These are phyloP conservation scores for Fusarium oligoseptatum DNA, from an alignment of 2,329 filamentous ascomycete genomes.

Conservation along the genomic window DNA sequence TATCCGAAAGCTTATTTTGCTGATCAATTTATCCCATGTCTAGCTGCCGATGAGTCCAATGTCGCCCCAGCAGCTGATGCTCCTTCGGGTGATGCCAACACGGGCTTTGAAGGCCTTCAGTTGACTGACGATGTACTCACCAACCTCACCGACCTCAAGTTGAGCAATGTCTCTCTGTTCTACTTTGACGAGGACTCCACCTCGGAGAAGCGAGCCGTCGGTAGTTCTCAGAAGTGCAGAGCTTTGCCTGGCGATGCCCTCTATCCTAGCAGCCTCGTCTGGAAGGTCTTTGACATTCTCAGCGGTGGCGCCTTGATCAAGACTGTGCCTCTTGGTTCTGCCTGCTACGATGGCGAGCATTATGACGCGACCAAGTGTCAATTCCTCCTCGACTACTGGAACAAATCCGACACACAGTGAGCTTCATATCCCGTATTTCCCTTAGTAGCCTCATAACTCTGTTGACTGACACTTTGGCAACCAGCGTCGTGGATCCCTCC, in stretches of 20 bases:
- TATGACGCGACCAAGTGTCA: constrained; percentile 47
- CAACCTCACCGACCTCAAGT: constrained; percentile 45
- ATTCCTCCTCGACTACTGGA: constrained; percentile 46
- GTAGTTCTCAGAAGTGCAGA: constrained; percentile 46
- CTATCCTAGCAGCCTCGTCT: constrained; percentile 46
- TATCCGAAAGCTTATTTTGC: constrained; percentile 1
- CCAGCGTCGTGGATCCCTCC: constrained; percentile 53
- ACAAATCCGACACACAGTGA: constrained; percentile 28
- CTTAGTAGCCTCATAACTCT: background rate
- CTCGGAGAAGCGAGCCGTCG: constrained; percentile 30
- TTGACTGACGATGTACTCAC: constrained; percentile 50
- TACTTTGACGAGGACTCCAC: constrained; percentile 44
- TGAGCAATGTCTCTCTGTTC: constrained; percentile 49
- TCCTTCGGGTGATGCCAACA: background rate
- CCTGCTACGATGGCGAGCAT: constrained; percentile 47
- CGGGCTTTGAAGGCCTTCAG: constrained; percentile 43
- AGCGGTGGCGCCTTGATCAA: constrained; percentile 48
- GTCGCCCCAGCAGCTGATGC: constrained; percentile 40
- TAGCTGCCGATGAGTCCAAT: constrained; percentile 38
- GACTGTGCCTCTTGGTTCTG: constrained; percentile 49
- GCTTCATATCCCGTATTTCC: background rate
- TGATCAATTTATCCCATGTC: background rate
- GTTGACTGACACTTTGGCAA: background rate
- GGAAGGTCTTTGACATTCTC: constrained; percentile 52
- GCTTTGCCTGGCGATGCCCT: constrained; percentile 47